These are phyloP conservation scores for Phytophthora parvispora DNA, from an alignment of 352 stramenopile genomes.

Conservation along the genomic window DNA sequence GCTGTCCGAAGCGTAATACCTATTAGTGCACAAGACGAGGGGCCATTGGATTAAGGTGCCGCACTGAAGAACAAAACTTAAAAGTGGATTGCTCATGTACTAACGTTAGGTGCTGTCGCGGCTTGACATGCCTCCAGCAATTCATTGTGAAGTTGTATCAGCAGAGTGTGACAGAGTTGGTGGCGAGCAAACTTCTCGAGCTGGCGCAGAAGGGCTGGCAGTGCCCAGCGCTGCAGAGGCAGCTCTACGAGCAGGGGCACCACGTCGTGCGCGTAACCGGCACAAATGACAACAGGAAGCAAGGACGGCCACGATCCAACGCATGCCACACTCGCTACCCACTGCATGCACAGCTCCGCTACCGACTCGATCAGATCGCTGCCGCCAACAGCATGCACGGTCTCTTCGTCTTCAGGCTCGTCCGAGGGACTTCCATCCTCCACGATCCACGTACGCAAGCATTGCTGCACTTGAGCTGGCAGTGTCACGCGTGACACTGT, in stretches of 20 bases:
- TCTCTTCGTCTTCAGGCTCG: conserved; percentile 10
- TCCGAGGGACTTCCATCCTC: neutral
- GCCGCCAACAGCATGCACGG: neutral
- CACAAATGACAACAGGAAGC: conserved; percentile 16
- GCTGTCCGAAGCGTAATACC: too few relatives aligned
- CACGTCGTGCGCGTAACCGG: conserved; percentile 25
- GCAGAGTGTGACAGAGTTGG: neutral
- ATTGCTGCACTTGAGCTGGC: conserved; percentile 4
- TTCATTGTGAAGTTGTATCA: conserved; percentile 24
- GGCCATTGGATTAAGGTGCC: too few relatives aligned
- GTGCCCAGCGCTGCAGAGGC: neutral
- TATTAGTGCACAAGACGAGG: too few relatives aligned
- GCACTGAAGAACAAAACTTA: too few relatives aligned
- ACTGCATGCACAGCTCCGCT: conserved; percentile 19
- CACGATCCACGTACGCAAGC: neutral
- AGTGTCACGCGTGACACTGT: neutral
- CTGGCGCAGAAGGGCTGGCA: conserved; percentile 5
- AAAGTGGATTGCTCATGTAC: too few relatives aligned
- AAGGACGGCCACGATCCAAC: neutral
- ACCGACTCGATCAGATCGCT: neutral
- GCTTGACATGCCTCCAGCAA: conserved; percentile 10
- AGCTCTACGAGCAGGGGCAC: conserved; percentile 28
- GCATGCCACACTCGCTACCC: conserved; percentile 14
- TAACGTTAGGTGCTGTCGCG: too few relatives aligned
- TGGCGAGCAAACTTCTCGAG: conserved; percentile 19